These are phyloP conservation scores for Camelina hispida DNA, from an alignment of 345 rosid genomes.

Conservation along the genomic window DNA sequence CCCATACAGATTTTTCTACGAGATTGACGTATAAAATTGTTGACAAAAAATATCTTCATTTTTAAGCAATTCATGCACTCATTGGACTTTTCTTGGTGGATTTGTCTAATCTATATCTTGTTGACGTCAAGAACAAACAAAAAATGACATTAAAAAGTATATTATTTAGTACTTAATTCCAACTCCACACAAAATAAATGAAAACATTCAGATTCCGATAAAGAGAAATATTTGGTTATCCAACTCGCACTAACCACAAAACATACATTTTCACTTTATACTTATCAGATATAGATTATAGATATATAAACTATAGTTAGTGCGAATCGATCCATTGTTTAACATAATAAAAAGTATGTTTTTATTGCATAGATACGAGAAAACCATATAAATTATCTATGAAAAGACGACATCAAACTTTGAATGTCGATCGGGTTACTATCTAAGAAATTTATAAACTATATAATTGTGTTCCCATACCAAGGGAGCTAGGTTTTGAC, in stretches of 20 bases:
- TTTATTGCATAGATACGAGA: too few species aligned
- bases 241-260: conserved; percentile 16
- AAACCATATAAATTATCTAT: not conserved
- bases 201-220: not conserved
- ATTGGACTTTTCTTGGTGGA: not conserved
- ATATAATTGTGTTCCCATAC: conserved; percentile 5
- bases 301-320: too few species aligned
- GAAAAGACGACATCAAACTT: conserved; percentile 2
- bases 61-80: conserved; percentile 21
- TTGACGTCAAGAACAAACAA: not conserved
- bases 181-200: not conserved
- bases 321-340: conserved; percentile 5
- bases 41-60: conserved; percentile 13
- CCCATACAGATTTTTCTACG: not conserved
- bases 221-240: not conserved
- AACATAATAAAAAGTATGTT: too few species aligned
- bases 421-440: not conserved
- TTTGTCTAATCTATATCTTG: not conserved
- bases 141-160: too few species aligned
- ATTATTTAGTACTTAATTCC: not conserved
- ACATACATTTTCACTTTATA: too few species aligned
- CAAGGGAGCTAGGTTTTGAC: conserved; percentile 12
- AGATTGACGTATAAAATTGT: conserved; percentile 7
- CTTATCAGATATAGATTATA: too few species aligned
- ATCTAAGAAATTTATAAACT: not conserved